Evolutionary conservation across 2,329 filamentous ascomycete genomes (phyloP).

Genomic region (Pezicula neosporulosa): DNA sequence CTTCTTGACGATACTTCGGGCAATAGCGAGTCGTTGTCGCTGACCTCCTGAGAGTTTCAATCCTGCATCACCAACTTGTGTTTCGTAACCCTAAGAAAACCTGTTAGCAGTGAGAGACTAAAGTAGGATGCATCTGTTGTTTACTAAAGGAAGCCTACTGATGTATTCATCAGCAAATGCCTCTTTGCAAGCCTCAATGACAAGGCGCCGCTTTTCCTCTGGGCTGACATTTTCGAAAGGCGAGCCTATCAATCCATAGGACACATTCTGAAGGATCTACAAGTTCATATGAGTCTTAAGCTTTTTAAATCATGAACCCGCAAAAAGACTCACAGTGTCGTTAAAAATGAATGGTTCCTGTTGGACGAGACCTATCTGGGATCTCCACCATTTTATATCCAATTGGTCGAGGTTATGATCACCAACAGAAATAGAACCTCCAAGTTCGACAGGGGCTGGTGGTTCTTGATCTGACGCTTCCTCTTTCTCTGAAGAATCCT

Average conservation of each 20-base stretch:
- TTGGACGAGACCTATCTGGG: conserved; percentile 48
- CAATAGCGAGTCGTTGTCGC: conserved; percentile 73
- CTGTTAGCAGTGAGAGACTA: background rate
- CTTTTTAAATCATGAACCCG: conserved; percentile 43
- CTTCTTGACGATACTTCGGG: conserved; percentile 49
- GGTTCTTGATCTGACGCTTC: background rate
- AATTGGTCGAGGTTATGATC: conserved; percentile 11
- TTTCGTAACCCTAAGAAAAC: conserved; percentile 24
- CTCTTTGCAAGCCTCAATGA: conserved; percentile 61
- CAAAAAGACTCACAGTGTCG: conserved; percentile 48
- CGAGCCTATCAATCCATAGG: conserved; percentile 52
- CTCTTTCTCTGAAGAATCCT: background rate
- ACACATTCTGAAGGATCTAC: conserved; percentile 56
- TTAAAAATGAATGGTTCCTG: conserved; percentile 53
- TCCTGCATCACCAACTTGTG: conserved; percentile 11
- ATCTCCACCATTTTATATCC: conserved; percentile 36
- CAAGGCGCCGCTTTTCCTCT: conserved; percentile 54
- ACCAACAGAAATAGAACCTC: conserved; percentile 14
- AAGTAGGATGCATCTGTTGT: conserved; percentile 46
- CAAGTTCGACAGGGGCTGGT: background rate
- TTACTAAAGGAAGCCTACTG: conserved; percentile 44
- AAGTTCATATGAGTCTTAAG: background rate
- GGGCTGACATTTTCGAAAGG: conserved; percentile 49
- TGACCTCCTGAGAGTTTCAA: conserved; percentile 72
- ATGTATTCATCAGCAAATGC: conserved; percentile 58